A percentile compares a stretch with the other conserved stretches of the same genome.
These are phyloP conservation scores for Corymbia maculata DNA, from an alignment of 345 rosid genomes.

Conservation along the genomic window DNA sequence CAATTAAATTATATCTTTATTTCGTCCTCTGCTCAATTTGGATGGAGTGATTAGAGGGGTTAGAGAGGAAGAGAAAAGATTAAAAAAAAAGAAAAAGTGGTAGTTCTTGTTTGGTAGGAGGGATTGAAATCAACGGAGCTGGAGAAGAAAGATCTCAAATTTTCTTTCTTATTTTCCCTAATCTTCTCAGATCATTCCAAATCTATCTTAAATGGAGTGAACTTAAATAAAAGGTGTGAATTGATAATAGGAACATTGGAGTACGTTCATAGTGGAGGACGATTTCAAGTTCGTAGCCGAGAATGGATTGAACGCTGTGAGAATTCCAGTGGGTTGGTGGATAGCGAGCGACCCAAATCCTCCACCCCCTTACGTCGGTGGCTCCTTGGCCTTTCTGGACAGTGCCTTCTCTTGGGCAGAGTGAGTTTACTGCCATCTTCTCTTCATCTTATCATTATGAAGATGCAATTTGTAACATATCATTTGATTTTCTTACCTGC, in stretches of 20 bases:
- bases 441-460: not conserved
- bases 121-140: too few species aligned
- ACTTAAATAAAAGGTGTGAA: not conserved
- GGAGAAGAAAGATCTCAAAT: too few species aligned
- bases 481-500: not conserved
- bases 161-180: too few species aligned
- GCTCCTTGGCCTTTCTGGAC: slow-evolving; percentile 43
- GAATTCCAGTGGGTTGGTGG: slow-evolving; percentile 72
- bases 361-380: slow-evolving; percentile 43
- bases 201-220: too few species aligned
- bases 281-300: slow-evolving; percentile 46
- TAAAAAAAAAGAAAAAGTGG: not conserved
- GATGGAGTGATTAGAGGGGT: not conserved
- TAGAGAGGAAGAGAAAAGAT: not conserved
- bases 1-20: not conserved
- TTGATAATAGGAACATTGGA: slow-evolving; percentile 46
- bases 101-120: too few species aligned
- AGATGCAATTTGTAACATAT: not conserved
- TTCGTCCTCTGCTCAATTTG: not conserved
- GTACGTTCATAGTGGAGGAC: slow-evolving; percentile 38
- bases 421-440: slow-evolving; percentile 4
- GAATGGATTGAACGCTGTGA: slow-evolving; percentile 37
- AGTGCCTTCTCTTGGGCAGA: slow-evolving; percentile 52
- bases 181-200: too few species aligned
- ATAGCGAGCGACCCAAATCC: slow-evolving; percentile 51